phyloP scores from a whole-genome alignment of 176 grass and related monocot genomes.

The Oryza nivara region DNA sequence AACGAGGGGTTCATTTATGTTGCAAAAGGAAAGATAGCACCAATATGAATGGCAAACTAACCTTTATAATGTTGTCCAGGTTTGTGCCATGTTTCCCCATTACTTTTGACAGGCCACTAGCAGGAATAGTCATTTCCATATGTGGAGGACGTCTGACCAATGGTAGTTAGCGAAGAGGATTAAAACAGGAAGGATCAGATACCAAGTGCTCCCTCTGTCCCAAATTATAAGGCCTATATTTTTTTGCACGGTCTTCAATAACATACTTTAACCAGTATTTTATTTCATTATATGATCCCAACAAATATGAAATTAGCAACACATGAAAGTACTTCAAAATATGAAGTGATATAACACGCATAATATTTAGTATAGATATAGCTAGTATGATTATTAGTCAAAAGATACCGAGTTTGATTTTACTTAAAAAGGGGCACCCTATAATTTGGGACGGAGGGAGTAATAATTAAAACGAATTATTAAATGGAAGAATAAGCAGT shows the following conservation, averaged over 20 bases:
- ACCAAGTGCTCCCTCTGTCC: background rate
- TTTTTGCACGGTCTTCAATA: too few species aligned
- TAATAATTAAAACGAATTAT: conserved; percentile 13
- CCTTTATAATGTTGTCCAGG: conserved; percentile 97
- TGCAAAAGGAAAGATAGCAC: conserved; percentile 5
- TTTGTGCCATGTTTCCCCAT: conserved; percentile 94
- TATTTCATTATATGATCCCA: too few species aligned
- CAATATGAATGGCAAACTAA: conserved; percentile 48
- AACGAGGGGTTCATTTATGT: background rate
- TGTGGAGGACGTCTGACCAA: conserved; percentile 47
- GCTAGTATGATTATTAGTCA: too few species aligned
- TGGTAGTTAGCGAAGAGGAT: conserved; percentile 31
- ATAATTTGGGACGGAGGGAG: too few species aligned
- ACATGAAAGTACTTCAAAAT: too few species aligned
- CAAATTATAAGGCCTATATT: too few species aligned
- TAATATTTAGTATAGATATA: too few species aligned
- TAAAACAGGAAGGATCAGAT: conserved; percentile 20
- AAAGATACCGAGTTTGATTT: too few species aligned
- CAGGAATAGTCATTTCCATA: conserved; percentile 84
- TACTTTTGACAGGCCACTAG: conserved; percentile 73
- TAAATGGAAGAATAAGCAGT: background rate
- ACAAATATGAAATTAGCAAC: too few species aligned
- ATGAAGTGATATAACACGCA: too few species aligned
- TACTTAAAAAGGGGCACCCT: too few species aligned
- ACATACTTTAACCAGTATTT: too few species aligned